Evolutionary conservation across 208 protist species (phyloP), one percentile per base, ranked within the genome.

Genomic region (Crithidia brevicula): DNA sequence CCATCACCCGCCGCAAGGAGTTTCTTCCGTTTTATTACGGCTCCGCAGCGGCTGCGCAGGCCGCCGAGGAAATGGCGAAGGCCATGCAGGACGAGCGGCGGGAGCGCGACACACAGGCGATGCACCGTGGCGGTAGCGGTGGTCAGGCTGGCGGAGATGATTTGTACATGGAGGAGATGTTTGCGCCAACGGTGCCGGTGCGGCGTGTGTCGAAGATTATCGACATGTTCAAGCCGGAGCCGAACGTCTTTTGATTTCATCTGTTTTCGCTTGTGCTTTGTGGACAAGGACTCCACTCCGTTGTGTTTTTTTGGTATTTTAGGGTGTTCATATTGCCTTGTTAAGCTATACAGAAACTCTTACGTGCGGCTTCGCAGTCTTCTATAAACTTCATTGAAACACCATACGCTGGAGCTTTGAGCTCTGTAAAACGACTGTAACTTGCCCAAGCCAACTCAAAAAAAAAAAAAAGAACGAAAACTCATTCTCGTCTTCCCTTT

Each of bases 11-110:
- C 10, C 63, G 67, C 0, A 1, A 7, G 3, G 61, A 77, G 38
- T 79, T 83, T 27, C 36, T 60, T 36, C 51, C 60, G 4, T 79
- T 74, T 25, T 83, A 83, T 61, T 67, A 66, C 71, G 63, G 56
- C 47, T 60, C 42, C 0, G 28, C 47, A 18, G 51, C 23, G 20
- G 33, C 34, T 1, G 54, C 50, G 15, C n/a, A n/a, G 34, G 60
- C 33, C 16, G 46, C 56, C 10, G 22, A 34, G 54, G 45, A 54
- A 45, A 27, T 20, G 15, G 23, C 20, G 9, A 20, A 4, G 7
- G 31, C 53, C 1, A 22, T 16, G 20, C 45, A 36, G 4, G 53
- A 57, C 1, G 65, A 25, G 51, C 52, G 28, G 49, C 52, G 22
- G 3, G 31, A 52, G 27, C 58, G 27, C 28, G 54, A 15, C 8